Evolutionary conservation across 495 filamentous ascomycete species (phyloP).

Genomic region (Aspergillus conjunctus): DNA sequence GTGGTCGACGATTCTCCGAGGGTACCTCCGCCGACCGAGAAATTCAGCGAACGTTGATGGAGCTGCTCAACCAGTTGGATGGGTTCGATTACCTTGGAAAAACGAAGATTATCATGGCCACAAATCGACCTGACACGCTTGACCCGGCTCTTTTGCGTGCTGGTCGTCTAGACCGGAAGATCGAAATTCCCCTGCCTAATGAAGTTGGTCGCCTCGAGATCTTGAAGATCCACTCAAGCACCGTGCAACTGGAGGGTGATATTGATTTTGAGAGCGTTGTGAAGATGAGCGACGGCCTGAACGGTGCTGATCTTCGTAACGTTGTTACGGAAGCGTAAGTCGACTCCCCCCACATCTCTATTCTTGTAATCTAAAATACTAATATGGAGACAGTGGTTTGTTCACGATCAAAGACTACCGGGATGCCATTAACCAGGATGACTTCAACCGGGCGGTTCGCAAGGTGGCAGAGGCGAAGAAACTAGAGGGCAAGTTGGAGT

Average conservation of each 20-base stretch:
- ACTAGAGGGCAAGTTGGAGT: constrained; percentile 94
- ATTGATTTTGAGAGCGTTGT: constrained; percentile 99
- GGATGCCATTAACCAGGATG: constrained; percentile 94
- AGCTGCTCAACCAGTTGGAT: constrained; percentile 97
- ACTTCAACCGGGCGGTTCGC: constrained; percentile 97
- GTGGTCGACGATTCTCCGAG: constrained; percentile 95
- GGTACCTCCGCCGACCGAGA: constrained; percentile 97
- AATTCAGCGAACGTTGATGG: constrained; percentile 99
- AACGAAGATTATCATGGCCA: constrained; percentile 99
- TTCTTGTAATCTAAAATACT: constrained; percentile 20
- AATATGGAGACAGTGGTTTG: constrained; percentile 64
- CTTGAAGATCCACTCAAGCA: constrained; percentile 93
- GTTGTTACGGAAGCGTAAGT: constrained; percentile 98
- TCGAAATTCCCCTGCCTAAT: constrained; percentile 98
- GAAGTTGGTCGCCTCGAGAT: constrained; percentile 97
- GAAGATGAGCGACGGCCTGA: constrained; percentile 98
- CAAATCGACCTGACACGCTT: constrained; percentile 96
- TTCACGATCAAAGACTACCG: constrained; percentile 98
- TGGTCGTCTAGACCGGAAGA: constrained; percentile 93
- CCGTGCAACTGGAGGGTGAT: constrained; percentile 87
- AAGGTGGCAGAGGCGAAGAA: constrained; percentile 99
- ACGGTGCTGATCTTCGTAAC: constrained; percentile 96
- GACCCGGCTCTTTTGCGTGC: constrained; percentile 94
- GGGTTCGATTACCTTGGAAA: constrained; percentile 99
- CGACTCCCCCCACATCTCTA: not conserved